Evolutionary conservation across 768 basidiomycete genomes (phyloP), one percentile per base, ranked within the genome.

Genomic region (Pisolithus microcarpus): DNA sequence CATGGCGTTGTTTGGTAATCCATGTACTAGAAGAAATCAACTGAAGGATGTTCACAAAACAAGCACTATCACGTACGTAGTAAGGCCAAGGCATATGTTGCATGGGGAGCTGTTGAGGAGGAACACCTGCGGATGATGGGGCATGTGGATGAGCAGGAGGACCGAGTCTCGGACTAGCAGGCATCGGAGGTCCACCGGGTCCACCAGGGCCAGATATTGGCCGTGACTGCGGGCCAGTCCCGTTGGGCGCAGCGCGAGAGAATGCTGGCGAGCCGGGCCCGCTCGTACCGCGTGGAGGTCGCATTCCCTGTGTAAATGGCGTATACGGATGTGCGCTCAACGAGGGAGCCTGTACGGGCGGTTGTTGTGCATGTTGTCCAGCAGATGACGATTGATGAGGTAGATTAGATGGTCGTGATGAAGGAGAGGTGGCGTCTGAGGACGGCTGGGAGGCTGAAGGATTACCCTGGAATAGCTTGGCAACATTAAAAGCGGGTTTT

Each of bases 261-360:
- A 80, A 86, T 30, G 76, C 76, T 39, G 85, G 85, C 63, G 87
- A 87, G 45, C 84, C 76, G 38, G 86, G 83, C 23, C 73, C 75
- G 50, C 72, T 72, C 65, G 72, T 70, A 46, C 76, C 73, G 52
- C 64, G 69, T 52, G 69, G 74, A 46, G 65, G 72, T 57, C 77
- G 75, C 59, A 76, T 71, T 48, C 64, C 65, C 16, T 81, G 77
- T 28, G 78, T 76, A 58, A 78, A 83, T 15, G 74, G 59, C 30
- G 73, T 58, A 63, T 63, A 82, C 23, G 70, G 66, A 48, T 74
- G 75, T 48, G 73, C 52, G 52, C 74, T 70, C 51, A 76, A 65
- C 58, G 78, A 75, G 46, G 72, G 62, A 43, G 69, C 64, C 51
- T 67, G 66, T 52, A 62, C 53, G 39, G 65, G 63, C 44, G 75